Base-by-base conservation (phyloP, 139 green algal genomes). In the Microglena sp. region DNA sequence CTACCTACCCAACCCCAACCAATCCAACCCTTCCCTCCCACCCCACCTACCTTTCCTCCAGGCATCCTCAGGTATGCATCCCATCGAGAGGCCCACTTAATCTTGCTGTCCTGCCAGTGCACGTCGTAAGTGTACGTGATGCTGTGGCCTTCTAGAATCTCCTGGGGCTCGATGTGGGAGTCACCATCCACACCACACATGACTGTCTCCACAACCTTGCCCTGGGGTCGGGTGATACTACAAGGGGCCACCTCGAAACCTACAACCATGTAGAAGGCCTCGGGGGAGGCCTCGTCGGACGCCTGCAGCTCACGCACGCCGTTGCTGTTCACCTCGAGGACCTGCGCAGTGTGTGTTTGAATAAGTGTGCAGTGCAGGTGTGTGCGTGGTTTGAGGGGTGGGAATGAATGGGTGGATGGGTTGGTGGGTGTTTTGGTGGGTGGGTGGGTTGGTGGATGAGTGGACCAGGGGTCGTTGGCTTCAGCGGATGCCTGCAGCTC, bases 21-120 rank as follows among this genome's bases (percentile, higher is more conserved):
- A n/a, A n/a, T n/a, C n/a, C n/a, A n/a, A 50, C 11, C 40, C 40
- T 50, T 18, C 11, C 18, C 11, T 50, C 18, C 18, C 11, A 50
- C 40, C 33, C 5, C 5, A 64, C 44, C 21, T 57, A 55, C 79
- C 67, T 77, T 82, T 62, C 89, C 89, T 8, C 87, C 88, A 2
- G 87, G 86, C 90, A 97, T 97, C 57, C 85, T 81, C 70, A 98
- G 86, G 72, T 97, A 98, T 1, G 89, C 83, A 66, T 98, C 92
- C 92, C 92, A 98, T 33, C 92, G 85, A 0, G 72, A 86, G 5
- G 88, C 84, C 92, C 92, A 98, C 58, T 82, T 78, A 55, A 93
- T 90, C 22, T 87, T 72, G 30, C 64, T 86, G 58, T 79, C 62
- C 69, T 94, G 76, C 88, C 88, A 98, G 69, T 85, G 90, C 59